Evolutionary conservation across 805 yeast genomes (phyloP).

Genomic region (Ogataea polymorpha): DNA sequence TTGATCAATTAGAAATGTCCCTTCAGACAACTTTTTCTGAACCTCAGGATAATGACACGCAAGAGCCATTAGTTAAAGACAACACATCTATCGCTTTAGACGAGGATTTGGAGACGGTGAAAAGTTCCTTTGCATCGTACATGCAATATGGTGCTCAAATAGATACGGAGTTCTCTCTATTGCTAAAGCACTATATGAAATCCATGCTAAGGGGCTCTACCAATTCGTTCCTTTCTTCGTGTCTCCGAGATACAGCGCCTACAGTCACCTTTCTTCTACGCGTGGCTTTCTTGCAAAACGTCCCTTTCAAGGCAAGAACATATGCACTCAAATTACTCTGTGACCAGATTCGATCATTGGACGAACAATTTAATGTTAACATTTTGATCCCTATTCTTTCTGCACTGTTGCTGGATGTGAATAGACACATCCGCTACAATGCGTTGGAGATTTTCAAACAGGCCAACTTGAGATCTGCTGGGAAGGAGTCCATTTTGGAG

Average conservation of each 20-base stretch:
- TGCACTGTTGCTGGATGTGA: slow-evolving; percentile 50
- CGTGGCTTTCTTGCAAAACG: slow-evolving; percentile 51
- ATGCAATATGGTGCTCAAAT: slow-evolving; percentile 22
- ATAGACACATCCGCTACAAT: slow-evolving; percentile 47
- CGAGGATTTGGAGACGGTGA: slow-evolving; percentile 8
- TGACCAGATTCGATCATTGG: slow-evolving; percentile 34
- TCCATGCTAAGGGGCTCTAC: slow-evolving; percentile 34
- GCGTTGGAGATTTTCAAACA: slow-evolving; percentile 37
- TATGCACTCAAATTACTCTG: slow-evolving; percentile 44
- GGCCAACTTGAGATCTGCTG: slow-evolving; percentile 35
- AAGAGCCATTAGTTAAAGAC: too few relatives aligned
- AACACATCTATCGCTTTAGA: too few relatives aligned
- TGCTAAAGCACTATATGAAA: slow-evolving; percentile 42
- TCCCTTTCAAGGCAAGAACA: slow-evolving; percentile 57
- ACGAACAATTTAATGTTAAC: slow-evolving; percentile 37
- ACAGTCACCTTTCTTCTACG: slow-evolving; percentile 59
- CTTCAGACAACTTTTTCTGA: slow-evolving; percentile 57
- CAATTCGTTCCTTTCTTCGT: slow-evolving; percentile 15
- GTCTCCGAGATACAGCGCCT: slow-evolving; percentile 22
- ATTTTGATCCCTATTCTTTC: slow-evolving; percentile 57
- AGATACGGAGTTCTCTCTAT: too few relatives aligned
- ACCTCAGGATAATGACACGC: slow-evolving; percentile 20
- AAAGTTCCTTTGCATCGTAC: slow-evolving; percentile 32
- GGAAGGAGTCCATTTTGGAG: slow-evolving; percentile 46
- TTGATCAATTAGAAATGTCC: slow-evolving; percentile 58